phyloP scores from a whole-genome alignment of 345 rosid genomes.

The Raphanus raphanistrum region DNA sequence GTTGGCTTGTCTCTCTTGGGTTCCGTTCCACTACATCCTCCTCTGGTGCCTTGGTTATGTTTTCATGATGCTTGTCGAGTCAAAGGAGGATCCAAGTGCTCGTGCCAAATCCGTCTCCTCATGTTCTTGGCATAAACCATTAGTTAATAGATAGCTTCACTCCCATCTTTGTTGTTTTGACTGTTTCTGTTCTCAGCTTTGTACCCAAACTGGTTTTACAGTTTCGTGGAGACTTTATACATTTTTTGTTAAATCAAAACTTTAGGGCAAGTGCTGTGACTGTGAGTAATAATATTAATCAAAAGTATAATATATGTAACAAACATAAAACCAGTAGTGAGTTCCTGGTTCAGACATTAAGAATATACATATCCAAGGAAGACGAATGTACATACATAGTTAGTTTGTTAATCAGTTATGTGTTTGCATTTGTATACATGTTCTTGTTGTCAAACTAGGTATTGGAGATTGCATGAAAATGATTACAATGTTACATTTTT shows the following conservation, averaged over 20 bases:
- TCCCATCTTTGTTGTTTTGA: background rate
- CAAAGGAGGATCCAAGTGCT: conserved; percentile 61
- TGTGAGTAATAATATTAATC: background rate
- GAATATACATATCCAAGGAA: conserved; percentile 43
- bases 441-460: conserved; percentile 28
- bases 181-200: background rate
- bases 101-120: conserved; percentile 66
- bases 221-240: background rate
- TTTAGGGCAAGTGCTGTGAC: background rate
- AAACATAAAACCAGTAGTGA: background rate
- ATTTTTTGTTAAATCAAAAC: background rate
- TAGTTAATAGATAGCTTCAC: background rate
- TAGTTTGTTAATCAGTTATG: conserved; percentile 11
- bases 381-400: background rate
- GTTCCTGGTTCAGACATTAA: conserved; percentile 48
- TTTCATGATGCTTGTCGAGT: conserved; percentile 68
- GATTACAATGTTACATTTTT: conserved; percentile 28
- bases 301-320: background rate
- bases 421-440: conserved; percentile 28
- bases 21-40: conserved; percentile 77
- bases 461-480: conserved; percentile 35
- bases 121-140: background rate
- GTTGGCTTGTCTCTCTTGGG: conserved; percentile 71
- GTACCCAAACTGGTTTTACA: background rate
- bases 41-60: conserved; percentile 74